Evolutionary conservation across 1,284 basidiomycete species (phyloP), one percentile per base, ranked within the genome.

Genomic region (Apiotrichum gracile): DNA sequence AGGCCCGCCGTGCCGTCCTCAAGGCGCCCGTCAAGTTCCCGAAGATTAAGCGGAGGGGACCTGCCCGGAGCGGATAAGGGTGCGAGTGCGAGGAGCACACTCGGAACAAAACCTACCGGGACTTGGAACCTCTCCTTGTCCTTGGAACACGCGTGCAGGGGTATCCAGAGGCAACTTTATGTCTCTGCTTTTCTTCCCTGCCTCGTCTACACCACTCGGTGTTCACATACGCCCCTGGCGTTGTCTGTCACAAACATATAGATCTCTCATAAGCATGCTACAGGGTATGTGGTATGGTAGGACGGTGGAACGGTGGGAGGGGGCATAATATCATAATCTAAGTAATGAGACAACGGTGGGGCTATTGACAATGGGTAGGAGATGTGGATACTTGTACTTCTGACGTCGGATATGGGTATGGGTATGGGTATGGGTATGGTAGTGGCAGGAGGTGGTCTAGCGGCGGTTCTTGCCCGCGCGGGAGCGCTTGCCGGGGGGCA

Each of bases 11-110:
- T 51, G 90, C 88, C 0, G 76, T 85, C 0, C 78, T 94, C 48
- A 82, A 77, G 49, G 81, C 83, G 2, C 91, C 91, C 2, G 78
- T 92, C 7, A 79, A 81, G 58, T 93, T 91, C 75, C 90, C 90
- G 1, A 86, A 86, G 67, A 65, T 65, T 31, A 72, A 69, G 58
- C 65, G 65, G 34, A 61, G 73, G 41, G 73, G 69, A 1, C 72
- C 72, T 13, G 67, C 67, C 22, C 74, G 72, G 65, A 65, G 70
- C 19, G 27, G 31, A 5, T 33, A 33, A 45, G 43, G 17, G 16
- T 6, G n/a, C 26, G 10, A 16, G 25, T 21, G 12, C 21, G 38
- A 12, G 38, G 38, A 13, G 31, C 31, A 13, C 31, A 31, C 31
- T 10, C 31, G 31, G 31, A 31, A 31, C 6, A 13, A 29, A 31